Evolutionary conservation across 306 rosid species (phyloP), one percentile per base, ranked within the genome.

Genomic region (Gleditsia sinensis): DNA sequence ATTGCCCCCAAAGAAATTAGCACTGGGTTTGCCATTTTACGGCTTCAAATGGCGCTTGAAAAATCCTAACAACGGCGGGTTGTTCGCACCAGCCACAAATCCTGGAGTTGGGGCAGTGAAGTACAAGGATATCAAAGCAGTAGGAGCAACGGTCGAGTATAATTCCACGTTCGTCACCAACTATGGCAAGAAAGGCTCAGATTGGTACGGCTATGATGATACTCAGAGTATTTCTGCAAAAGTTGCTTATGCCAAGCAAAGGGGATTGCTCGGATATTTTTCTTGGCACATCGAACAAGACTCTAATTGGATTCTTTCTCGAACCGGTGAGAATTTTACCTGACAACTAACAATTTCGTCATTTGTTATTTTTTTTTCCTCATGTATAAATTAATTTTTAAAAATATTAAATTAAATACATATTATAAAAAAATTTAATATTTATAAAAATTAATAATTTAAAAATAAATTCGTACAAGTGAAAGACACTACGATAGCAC

Each of bases 201-300:
- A 24, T 14, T 84, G 87, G 88, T 55, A 82, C 45, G 85, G 86
- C 16, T 85, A 76, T 39, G 87, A 87, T 75, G 91, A 84, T 62
- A 83, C 81, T 61, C 70, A 70, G 59, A 79, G 55, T 57, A 30
- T 76, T 27, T 37, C 71, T 17, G 66, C 64, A 0, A 87, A 82
- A 72, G 80, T 77, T 33, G 9, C 72, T 55, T 87, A 80, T 75
- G 87, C 83, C 13, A 84, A 71, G 58, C 36, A 23, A 3, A 87
- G 59, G 19, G 51, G 71, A 27, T 56, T 87, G 79, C 24, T 66
- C 3, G 81, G 81, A 6, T 78, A 70, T 50, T 78, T 78, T 60
- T 33, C 76, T 60, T 75, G 87, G 85, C 74, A 61, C 0, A 76
- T 84, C 46, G 56, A 9, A 0, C 56, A 78, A 32, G 88, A 87